A percentile compares a stretch with the other conserved stretches of the same genome.
phyloP scores from a whole-genome alignment of 805 yeast genomes.

The Wickerhamiella hasegawae region DNA sequence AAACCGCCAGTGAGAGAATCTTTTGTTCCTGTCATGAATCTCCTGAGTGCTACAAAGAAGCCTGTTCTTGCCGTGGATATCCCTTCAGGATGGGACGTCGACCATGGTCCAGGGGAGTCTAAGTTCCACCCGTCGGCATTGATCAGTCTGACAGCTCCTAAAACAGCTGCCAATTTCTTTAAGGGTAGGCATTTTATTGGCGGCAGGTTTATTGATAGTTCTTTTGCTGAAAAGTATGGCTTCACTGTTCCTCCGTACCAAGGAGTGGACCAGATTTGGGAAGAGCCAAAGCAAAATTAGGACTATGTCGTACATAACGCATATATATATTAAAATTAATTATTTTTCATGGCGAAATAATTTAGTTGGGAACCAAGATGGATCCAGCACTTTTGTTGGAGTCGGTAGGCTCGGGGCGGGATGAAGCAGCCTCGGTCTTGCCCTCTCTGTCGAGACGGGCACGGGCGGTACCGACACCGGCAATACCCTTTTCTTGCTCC shows the following conservation, averaged over 20 bases:
- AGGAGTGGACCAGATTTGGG: constrained; percentile 40
- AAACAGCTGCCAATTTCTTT: constrained; percentile 57
- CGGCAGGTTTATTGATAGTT: constrained; percentile 63
- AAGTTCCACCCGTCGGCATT: constrained; percentile 47
- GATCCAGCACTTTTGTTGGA: not conserved
- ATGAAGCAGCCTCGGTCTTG: not conserved
- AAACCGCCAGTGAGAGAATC: constrained; percentile 77
- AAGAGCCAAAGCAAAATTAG: constrained; percentile 2
- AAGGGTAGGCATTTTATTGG: constrained; percentile 62
- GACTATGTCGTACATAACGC: not conserved
- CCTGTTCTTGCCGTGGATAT: constrained; percentile 76
- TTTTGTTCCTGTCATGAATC: constrained; percentile 34
- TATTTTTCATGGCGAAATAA: not conserved
- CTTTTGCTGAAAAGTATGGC: constrained; percentile 56
- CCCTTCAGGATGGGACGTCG: constrained; percentile 97
- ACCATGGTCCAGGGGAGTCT: constrained; percentile 48
- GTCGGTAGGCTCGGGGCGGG: not conserved
- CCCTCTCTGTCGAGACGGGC: not conserved
- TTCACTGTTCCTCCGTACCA: constrained; percentile 48
- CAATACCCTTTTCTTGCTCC: constrained; percentile 20
- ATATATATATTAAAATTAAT: not conserved
- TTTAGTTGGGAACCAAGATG: not conserved
- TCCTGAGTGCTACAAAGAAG: constrained; percentile 25
- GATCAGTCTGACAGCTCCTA: constrained; percentile 85
- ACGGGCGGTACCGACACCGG: constrained; percentile 22